phyloP scores from a whole-genome alignment of 2,329 filamentous ascomycete genomes.

The Tolypocladium tropicale region DNA sequence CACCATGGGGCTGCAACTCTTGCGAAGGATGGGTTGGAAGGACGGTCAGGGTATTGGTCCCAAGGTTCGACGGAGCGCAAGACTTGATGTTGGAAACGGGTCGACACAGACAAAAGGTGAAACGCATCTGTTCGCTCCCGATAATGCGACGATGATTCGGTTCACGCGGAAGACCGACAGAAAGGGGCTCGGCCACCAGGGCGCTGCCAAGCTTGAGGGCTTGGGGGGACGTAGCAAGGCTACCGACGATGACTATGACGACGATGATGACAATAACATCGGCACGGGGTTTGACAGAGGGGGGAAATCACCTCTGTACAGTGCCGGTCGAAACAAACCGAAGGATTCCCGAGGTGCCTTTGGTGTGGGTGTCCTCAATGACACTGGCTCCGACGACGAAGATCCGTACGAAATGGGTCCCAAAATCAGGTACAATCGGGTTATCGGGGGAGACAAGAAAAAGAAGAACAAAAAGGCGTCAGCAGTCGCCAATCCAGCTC shows the following conservation, averaged over 20 bases:
- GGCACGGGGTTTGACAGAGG: slow-evolving; percentile 11
- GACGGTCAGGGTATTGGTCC: slow-evolving; percentile 89
- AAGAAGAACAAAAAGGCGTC: slow-evolving; percentile 52
- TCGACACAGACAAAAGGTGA: slow-evolving; percentile 28
- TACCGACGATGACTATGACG: slow-evolving; percentile 21
- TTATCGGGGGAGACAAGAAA: slow-evolving; percentile 72
- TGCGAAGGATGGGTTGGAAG: slow-evolving; percentile 93
- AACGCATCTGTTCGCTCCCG: slow-evolving; percentile 74
- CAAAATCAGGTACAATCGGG: slow-evolving; percentile 74
- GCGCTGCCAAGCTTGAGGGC: slow-evolving; percentile 41
- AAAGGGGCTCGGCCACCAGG: slow-evolving; percentile 59
- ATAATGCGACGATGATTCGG: slow-evolving; percentile 60
- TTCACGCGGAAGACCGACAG: slow-evolving; percentile 57
- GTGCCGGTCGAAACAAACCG: slow-evolving; percentile 37
- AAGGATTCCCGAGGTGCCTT: slow-evolving; percentile 53
- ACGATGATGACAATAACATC: slow-evolving; percentile 29
- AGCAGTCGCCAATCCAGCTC: slow-evolving; percentile 50
- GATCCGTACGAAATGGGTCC: slow-evolving; percentile 90
- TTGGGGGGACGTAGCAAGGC: slow-evolving; percentile 22
- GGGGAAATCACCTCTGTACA: slow-evolving; percentile 8
- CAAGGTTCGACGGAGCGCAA: slow-evolving; percentile 65
- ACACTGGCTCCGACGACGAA: slow-evolving; percentile 89
- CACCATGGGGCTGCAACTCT: slow-evolving; percentile 75
- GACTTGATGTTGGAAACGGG: slow-evolving; percentile 41
- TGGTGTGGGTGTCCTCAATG: slow-evolving; percentile 81